Percentiles rank a stretch among this genome's conserved stretches.
Conservation (phyloP, 2,329 filamentous ascomycete genomes). For the Raffaelea arxii region DNA sequence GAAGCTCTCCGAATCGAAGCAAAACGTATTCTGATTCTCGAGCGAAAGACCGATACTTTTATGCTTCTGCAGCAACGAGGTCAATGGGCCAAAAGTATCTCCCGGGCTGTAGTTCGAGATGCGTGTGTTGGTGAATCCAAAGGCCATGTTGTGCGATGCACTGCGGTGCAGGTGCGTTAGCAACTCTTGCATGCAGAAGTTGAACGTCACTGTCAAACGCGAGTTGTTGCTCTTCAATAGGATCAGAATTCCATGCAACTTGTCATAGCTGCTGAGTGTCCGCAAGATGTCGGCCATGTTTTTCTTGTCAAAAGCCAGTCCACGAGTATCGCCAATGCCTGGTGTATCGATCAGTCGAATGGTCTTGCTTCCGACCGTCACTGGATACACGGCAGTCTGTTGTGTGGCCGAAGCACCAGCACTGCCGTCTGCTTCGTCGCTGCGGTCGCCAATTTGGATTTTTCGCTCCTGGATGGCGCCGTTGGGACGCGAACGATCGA, state of each 20-base stretch:
- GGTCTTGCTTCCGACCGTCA: conserved; percentile 18
- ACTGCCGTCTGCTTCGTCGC: conserved; percentile 22
- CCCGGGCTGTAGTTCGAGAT: conserved; percentile 30
- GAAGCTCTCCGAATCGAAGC: conserved; percentile 34
- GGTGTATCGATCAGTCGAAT: conserved; percentile 32
- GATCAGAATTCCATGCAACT: conserved; percentile 31
- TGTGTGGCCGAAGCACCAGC: conserved; percentile 27
- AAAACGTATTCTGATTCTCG: conserved; percentile 23
- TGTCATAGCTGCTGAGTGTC: conserved; percentile 21
- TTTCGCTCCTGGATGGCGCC: conserved; percentile 17
- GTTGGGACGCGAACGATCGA: conserved; percentile 15
- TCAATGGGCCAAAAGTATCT: conserved; percentile 26
- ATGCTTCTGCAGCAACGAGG: conserved; percentile 19
- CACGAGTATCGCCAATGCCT: conserved; percentile 30
- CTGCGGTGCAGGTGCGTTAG: conserved; percentile 27
- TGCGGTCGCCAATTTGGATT: conserved; percentile 20
- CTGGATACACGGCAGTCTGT: conserved; percentile 21
- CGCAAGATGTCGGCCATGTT: conserved; percentile 30
- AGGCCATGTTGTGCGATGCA: conserved; percentile 29
- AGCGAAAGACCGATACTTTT: conserved; percentile 19
- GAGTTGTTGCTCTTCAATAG: conserved; percentile 29
- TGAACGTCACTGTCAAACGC: conserved; percentile 26
- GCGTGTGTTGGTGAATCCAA: conserved; percentile 33
- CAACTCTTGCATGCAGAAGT: conserved; percentile 29
- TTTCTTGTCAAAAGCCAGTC: conserved; percentile 23